Conservation (phyloP, 768 basidiomycete genomes). For the Mycena rosella region DNA sequence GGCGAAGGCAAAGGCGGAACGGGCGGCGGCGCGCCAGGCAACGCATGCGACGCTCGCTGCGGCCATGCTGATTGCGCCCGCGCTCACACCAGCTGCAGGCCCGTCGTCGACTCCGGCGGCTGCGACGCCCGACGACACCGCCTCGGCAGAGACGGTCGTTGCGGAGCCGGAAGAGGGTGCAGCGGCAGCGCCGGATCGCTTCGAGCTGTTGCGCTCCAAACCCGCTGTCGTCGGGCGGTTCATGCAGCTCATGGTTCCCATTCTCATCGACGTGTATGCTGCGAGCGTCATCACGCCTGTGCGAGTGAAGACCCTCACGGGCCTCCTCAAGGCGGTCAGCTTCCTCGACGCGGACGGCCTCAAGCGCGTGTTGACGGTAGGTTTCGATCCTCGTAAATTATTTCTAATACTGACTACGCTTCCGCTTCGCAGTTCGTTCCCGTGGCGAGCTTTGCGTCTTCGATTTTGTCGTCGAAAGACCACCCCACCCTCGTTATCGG, state of each 20-base stretch:
- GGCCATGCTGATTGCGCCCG: conserved; percentile 42
- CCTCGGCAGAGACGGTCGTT: conserved; percentile 45
- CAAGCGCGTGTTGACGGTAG: conserved; percentile 80
- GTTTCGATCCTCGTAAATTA: conserved; percentile 43
- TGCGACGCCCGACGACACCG: conserved; percentile 36
- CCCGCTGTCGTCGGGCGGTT: conserved; percentile 85
- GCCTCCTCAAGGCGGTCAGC: conserved; percentile 90
- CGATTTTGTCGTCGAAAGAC: conserved; percentile 93
- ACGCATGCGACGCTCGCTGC: conserved; percentile 48
- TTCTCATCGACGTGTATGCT: conserved; percentile 98
- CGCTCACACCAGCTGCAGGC: conserved; percentile 39
- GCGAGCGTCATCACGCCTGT: conserved; percentile 93
- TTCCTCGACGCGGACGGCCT: conserved; percentile 86
- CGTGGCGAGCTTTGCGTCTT: conserved; percentile 94
- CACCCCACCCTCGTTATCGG: conserved; percentile 88
- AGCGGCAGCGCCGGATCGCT: conserved; percentile 65
- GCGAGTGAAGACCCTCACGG: conserved; percentile 89
- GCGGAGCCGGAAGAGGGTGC: conserved; percentile 57
- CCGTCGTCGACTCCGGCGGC: conserved; percentile 36
- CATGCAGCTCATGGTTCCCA: conserved; percentile 91
- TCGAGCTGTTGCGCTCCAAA: conserved; percentile 81
- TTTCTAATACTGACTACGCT: conserved; percentile 18
- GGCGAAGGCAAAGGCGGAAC: conserved; percentile 86
- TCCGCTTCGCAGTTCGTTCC: conserved; percentile 79
- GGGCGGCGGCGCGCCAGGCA: conserved; percentile 75